These are phyloP conservation scores for Ophiostoma tasmaniense DNA, from an alignment of 2,329 filamentous ascomycete species.

Conservation along the genomic window DNA sequence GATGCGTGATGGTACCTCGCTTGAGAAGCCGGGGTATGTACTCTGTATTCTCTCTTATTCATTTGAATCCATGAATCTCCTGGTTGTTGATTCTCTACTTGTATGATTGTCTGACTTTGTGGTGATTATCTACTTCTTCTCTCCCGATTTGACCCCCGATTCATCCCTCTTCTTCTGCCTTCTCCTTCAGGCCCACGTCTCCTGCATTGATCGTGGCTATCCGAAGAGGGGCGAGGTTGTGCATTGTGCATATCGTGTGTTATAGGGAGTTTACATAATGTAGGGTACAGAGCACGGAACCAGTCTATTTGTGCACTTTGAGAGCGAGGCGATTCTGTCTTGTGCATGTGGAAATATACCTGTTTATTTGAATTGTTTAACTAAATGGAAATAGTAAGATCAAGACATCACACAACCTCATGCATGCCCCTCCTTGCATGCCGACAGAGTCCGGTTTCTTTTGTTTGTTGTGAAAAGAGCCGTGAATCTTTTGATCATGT, in stretches of 20 bases:
- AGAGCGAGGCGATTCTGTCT: background rate
- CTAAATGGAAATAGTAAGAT: background rate
- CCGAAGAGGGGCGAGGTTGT: background rate
- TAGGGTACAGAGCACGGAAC: background rate
- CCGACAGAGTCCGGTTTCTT: background rate
- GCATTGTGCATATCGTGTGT: background rate
- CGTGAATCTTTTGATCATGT: too few species aligned
- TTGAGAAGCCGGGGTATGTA: background rate
- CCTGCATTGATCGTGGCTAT: slow-evolving; percentile 7
- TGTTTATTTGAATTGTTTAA: background rate
- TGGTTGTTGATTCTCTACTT: background rate
- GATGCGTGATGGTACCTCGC: background rate
- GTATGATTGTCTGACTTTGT: background rate
- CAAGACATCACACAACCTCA: slow-evolving; percentile 12
- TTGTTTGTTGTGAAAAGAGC: background rate
- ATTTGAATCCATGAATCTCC: too few species aligned
- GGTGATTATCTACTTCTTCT: background rate
- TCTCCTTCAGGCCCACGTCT: slow-evolving; percentile 2
- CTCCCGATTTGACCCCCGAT: background rate
- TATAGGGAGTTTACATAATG: too few species aligned
- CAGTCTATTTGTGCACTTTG: background rate
- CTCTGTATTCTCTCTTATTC: too few species aligned
- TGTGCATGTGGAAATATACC: background rate
- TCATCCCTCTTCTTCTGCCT: background rate
- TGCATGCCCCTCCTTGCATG: slow-evolving; percentile 9